Evolutionary conservation across 2,329 filamentous ascomycete genomes (phyloP), one percentile per base, ranked within the genome.

Genomic region (Calonectria fujianensis): DNA sequence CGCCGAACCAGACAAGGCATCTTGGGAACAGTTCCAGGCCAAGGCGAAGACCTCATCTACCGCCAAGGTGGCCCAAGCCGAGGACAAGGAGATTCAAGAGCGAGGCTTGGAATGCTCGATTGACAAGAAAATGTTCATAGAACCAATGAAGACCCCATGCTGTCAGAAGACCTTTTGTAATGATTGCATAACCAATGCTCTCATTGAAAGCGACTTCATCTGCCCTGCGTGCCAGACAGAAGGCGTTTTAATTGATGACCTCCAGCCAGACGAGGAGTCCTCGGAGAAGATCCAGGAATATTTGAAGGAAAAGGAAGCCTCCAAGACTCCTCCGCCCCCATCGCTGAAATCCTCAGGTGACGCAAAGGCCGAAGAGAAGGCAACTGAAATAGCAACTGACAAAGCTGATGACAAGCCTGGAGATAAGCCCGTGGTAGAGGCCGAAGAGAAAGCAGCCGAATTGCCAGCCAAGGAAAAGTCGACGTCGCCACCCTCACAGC

Each of bases 81-180:
- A 93, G 83, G 94, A 95, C 88, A 96, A 97, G 88, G 95, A 96
- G 84, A 88, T 98, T 81, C 94, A 95, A 87, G 94, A 97, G 85
- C 93, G 92, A 82, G 96, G 96, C 79, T 89, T 99, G 84, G 94
- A 97, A 86, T 99, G 97, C 89, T 91, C 96, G 79, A 94, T 98
- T 90, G 97, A 98, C 92, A 97, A 97, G 88, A 96, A 95, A 87
- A 94, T 98, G 91, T 98, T 98, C 88, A 93, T 97, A 93, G 95
- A 98, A 86, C 96, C 97, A 91, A 97, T 97, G 91, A 98, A 98
- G 92, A 98, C 97, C 84, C 96, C 97, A 80, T 99, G 97, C 91
- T 99, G 97, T 90, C 92, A 94, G 88, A 97, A 94, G 91, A 98
- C 96, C 84, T 99, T 98, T 90, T 99, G 97, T 91, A 97, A 97